A percentile compares a stretch with the other conserved stretches of the same genome.
phyloP scores from a whole-genome alignment of 2,329 filamentous ascomycete species.

The Ceratocystis variospora region DNA sequence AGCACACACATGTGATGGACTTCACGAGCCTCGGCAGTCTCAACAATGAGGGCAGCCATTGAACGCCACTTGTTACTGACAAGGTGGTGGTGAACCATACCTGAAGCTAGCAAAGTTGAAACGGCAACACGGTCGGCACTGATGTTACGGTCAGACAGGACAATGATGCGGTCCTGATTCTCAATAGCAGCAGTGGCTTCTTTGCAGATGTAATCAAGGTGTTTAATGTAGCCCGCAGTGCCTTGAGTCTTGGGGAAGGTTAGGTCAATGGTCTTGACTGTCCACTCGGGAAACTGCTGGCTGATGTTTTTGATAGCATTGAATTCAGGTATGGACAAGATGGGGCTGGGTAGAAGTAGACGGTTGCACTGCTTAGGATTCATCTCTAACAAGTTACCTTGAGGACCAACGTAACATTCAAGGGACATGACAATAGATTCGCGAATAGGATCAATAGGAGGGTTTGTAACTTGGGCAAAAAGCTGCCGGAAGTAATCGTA shows the following conservation, averaged over 20 bases:
- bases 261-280: conserved; percentile 77
- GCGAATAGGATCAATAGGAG: conserved; percentile 90
- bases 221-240: conserved; percentile 68
- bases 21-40: conserved; percentile 90
- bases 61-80: conserved; percentile 94
- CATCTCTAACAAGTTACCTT: conserved; percentile 92
- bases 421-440: conserved; percentile 98
- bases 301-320: conserved; percentile 72
- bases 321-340: conserved; percentile 81
- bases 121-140: conserved; percentile 71
- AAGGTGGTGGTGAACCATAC: conserved; percentile 89
- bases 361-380: conserved; percentile 76
- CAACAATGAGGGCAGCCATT: conserved; percentile 70
- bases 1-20: conserved; percentile 99
- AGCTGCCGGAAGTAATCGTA: conserved; percentile 97
- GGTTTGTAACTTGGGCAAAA: conserved; percentile 95
- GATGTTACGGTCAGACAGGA: conserved; percentile 79
- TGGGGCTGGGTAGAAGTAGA: conserved; percentile 72
- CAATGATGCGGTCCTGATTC: conserved; percentile 68
- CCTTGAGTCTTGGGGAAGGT: conserved; percentile 83
- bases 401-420: conserved; percentile 89
- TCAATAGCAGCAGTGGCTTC: conserved; percentile 73
- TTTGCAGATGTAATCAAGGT: conserved; percentile 78
- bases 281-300: conserved; percentile 62
- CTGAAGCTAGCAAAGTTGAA: conserved; percentile 74